These are phyloP conservation scores for Suhomyces kilbournensis DNA, from an alignment of 805 yeast species.

Conservation along the genomic window DNA sequence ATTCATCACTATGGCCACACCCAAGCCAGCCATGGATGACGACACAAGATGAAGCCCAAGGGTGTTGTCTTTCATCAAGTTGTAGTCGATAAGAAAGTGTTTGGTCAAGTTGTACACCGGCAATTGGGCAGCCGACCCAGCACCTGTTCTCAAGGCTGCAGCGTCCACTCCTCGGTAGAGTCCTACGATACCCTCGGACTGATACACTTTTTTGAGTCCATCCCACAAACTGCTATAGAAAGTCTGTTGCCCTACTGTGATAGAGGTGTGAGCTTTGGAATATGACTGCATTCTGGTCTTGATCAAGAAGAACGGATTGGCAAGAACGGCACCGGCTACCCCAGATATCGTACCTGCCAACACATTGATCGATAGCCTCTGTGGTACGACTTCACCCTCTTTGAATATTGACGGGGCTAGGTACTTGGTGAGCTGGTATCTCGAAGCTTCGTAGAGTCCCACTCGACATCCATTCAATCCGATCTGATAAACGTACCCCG, in stretches of 20 bases:
- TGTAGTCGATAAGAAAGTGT: slow-evolving; percentile 51
- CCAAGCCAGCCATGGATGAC: slow-evolving; percentile 78
- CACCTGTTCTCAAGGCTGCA: slow-evolving; percentile 89
- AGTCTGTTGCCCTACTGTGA: slow-evolving; percentile 82
- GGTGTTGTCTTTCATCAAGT: slow-evolving; percentile 57
- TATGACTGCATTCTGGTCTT: slow-evolving; percentile 97
- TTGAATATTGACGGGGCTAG: slow-evolving; percentile 51
- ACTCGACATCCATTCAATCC: slow-evolving; percentile 92
- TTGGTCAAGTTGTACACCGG: slow-evolving; percentile 86
- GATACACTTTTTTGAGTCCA: slow-evolving; percentile 63
- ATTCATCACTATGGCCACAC: slow-evolving; percentile 93
- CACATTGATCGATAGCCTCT: slow-evolving; percentile 57
- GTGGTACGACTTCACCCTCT: slow-evolving; percentile 36
- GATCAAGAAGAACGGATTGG: slow-evolving; percentile 88
- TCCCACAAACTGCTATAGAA: slow-evolving; percentile 68
- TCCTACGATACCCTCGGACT: slow-evolving; percentile 72
- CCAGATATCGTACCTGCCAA: slow-evolving; percentile 82
- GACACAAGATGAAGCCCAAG: slow-evolving; percentile 64
- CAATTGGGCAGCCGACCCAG: slow-evolving; percentile 92
- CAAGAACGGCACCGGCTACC: slow-evolving; percentile 80
- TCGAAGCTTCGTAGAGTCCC: slow-evolving; percentile 88
- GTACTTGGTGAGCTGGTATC: slow-evolving; percentile 54
- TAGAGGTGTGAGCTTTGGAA: slow-evolving; percentile 47
- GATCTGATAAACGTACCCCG: slow-evolving; percentile 88
- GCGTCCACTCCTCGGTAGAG: slow-evolving; percentile 91